Conservation (phyloP, 2,329 filamentous ascomycete genomes). For the Dactylellina leptospora region DNA sequence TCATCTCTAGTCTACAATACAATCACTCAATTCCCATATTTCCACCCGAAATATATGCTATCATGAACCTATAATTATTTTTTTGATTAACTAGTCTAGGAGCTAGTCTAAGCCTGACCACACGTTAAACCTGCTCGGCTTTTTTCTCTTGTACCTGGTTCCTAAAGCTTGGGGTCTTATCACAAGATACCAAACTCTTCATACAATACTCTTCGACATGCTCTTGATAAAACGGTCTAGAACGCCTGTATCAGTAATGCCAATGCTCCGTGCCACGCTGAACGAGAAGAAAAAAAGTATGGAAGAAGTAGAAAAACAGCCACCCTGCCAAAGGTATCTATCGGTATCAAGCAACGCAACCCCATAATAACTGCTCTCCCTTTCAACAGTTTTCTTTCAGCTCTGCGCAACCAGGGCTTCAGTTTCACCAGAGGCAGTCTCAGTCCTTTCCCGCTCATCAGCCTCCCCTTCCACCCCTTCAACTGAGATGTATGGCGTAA, state of each 20-base stretch:
- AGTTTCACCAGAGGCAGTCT: slow-evolving; percentile 24
- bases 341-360: neutral
- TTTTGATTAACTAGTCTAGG: no score
- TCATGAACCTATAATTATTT: no score
- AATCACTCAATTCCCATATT: no score
- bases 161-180: neutral
- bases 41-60: no score
- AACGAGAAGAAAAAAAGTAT: neutral
- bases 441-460: slow-evolving; percentile 21
- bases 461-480: slow-evolving; percentile 30
- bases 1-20: no score
- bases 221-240: neutral
- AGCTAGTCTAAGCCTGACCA: no score
- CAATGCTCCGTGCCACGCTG: slow-evolving; percentile 8
- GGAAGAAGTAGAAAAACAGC: neutral
- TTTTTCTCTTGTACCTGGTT: no score
- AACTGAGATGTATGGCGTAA: slow-evolving; percentile 66
- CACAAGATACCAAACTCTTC: neutral
- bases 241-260: neutral
- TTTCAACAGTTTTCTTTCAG: neutral
- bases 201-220: neutral
- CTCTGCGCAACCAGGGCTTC: slow-evolving; percentile 25
- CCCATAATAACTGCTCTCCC: neutral
- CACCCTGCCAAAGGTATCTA: neutral
- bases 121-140: no score